Conservation (phyloP, 805 yeast genomes). For the Scheffersomyces coipomensis region DNA sequence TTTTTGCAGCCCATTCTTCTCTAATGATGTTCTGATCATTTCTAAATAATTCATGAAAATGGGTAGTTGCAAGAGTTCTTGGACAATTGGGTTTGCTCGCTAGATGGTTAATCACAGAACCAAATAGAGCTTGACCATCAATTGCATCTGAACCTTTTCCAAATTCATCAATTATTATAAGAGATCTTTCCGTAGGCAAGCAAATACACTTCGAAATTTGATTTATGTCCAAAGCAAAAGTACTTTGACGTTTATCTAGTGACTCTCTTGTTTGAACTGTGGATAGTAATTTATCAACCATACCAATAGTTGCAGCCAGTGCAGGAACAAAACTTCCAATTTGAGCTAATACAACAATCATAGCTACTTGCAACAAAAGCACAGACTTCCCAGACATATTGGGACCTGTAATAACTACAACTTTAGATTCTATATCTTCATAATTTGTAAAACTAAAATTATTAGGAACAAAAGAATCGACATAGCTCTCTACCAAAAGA, state of each 20-base stretch:
- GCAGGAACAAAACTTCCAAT: conserved; percentile 59
- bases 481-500: conserved; percentile 42
- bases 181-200: conserved; percentile 35
- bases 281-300: conserved; percentile 48
- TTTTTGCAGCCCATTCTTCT: not conserved
- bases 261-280: conserved; percentile 44
- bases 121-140: conserved; percentile 47
- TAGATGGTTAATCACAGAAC: conserved; percentile 30
- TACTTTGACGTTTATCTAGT: conserved; percentile 39
- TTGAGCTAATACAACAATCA: conserved; percentile 49
- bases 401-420: conserved; percentile 45
- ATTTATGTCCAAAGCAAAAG: conserved; percentile 49
- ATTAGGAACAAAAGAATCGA: conserved; percentile 42
- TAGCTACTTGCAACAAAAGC: conserved; percentile 45
- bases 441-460: conserved; percentile 26
- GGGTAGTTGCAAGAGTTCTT: conserved; percentile 37
- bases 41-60: conserved; percentile 41
- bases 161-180: conserved; percentile 52
- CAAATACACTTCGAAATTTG: conserved; percentile 44
- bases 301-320: conserved; percentile 39
- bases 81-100: conserved; percentile 14
- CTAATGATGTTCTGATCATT: not conserved
- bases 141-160: conserved; percentile 52
- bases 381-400: conserved; percentile 47
- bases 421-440: conserved; percentile 17